Base-by-base conservation (phyloP, 1,139 yeast species). In the Taphrina pruni region DNA sequence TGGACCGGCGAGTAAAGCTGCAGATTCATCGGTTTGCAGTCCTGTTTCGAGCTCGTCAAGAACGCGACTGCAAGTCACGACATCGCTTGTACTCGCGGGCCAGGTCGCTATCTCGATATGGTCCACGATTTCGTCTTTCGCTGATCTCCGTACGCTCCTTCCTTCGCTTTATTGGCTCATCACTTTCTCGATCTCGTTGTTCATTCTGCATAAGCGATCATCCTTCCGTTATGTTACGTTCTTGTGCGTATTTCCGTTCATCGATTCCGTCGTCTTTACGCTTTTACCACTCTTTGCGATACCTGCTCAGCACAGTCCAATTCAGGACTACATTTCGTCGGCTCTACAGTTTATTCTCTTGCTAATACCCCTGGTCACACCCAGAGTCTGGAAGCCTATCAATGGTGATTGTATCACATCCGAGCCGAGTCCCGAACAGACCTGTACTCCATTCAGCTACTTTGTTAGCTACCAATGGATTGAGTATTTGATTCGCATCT, bases 341-440 rank as follows among this genome's bases (percentile, higher is more conserved):
- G 57, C 48, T 11, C 43, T 60, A 9, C 65, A 60, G n/a, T 6
- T 38, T 9, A 12, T 50, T 36, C 65, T 60, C 11, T 14, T 50
- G 38, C 9, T 56, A 32, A 21, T 64, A 21, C 65, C 70, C 11
- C 54, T 58, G 48, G 39, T 58, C 6, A 69, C 65, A 7, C 70
- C 70, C 6, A 62, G 70, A n/a, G 46, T 58, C 2, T 69, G 70
- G 70, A 56, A 58, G 6, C 70, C 68, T 9, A 36, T 69, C 9
- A 52, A 56, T 17, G 36, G 6, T 8, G 36, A 21, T n/a, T 11
- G 36, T 8, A 64, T 64, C 7, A 36, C 58, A 4, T 48, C 46
- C 20, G 57, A 20, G 26, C 65, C 70, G n/a, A 54, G 65, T 7
- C 69, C 64, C 6, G 70, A 69, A 35, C 70, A 69, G 56, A 48